phyloP scores from a whole-genome alignment of 2,329 filamentous ascomycete species.

The Phaeosphaeria sp. region DNA sequence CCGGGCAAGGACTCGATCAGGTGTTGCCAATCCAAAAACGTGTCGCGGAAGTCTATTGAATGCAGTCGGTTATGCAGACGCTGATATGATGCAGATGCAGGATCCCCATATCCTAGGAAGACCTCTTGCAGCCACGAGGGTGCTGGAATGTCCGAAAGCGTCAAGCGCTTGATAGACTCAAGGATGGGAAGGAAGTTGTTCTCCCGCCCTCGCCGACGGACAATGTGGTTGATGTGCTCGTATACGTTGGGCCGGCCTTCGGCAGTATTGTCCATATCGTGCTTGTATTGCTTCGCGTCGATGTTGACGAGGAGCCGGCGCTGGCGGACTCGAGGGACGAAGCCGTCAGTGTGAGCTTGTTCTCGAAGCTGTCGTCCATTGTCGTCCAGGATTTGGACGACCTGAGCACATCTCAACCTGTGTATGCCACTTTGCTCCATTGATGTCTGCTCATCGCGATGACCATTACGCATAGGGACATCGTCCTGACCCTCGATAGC shows the following conservation, averaged over 20 bases:
- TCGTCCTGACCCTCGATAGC: conserved; percentile 70
- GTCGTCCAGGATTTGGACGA: conserved; percentile 86
- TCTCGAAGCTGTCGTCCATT: conserved; percentile 77
- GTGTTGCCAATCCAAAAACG: conserved; percentile 95
- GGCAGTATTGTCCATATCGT: conserved; percentile 71
- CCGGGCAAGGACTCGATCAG: conserved; percentile 88
- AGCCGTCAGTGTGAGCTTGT: conserved; percentile 67
- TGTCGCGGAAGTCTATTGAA: conserved; percentile 88
- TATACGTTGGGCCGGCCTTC: conserved; percentile 80
- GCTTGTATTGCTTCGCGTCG: conserved; percentile 77
- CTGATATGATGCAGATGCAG: conserved; percentile 84
- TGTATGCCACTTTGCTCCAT: conserved; percentile 71
- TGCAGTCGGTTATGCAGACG: conserved; percentile 78
- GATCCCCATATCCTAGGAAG: conserved; percentile 96
- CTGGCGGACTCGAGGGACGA: conserved; percentile 63
- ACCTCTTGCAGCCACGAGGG: conserved; percentile 95
- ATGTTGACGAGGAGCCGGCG: conserved; percentile 80
- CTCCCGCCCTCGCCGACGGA: conserved; percentile 83
- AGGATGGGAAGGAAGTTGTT: conserved; percentile 97
- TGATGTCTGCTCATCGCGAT: conserved; percentile 53
- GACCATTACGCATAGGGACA: conserved; percentile 62
- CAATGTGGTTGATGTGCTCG: conserved; percentile 81
- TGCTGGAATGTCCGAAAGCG: conserved; percentile 82
- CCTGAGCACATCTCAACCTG: conserved; percentile 79
- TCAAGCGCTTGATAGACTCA: conserved; percentile 86